Conservation (phyloP, 306 rosid genomes). For the Prunus mume region DNA sequence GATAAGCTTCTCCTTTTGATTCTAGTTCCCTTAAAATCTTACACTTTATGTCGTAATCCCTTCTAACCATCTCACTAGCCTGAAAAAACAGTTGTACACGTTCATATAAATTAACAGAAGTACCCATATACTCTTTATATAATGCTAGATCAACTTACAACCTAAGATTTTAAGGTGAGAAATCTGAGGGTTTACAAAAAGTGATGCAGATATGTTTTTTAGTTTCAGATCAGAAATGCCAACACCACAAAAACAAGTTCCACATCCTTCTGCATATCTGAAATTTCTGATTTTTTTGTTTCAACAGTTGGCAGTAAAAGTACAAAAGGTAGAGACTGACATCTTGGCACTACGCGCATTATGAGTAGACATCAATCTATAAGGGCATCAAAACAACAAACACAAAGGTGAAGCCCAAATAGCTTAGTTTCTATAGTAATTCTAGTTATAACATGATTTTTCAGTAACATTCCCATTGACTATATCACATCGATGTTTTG, state of each 20-base stretch:
- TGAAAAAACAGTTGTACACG: slow-evolving; percentile 22
- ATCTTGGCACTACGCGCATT: not conserved
- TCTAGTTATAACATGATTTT: too few species aligned
- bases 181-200: not conserved
- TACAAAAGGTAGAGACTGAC: not conserved
- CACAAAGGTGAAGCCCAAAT: not conserved
- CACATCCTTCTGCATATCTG: not conserved
- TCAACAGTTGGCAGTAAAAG: not conserved
- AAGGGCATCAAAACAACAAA: not conserved
- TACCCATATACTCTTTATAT: not conserved
- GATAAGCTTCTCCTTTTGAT: slow-evolving; percentile 56
- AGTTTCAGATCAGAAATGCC: not conserved
- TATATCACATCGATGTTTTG: not conserved
- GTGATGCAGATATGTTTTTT: not conserved
- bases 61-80: slow-evolving; percentile 88
- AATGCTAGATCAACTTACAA: not conserved
- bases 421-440: not conserved
- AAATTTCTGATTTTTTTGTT: not conserved
- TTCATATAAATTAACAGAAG: not conserved
- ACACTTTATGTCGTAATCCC: slow-evolving; percentile 76
- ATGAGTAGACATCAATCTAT: too few species aligned
- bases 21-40: slow-evolving; percentile 74
- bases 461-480: too few species aligned
- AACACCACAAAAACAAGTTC: not conserved
- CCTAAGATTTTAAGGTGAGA: not conserved